Base-by-base conservation (phyloP, 2,329 filamentous ascomycete genomes). In the Pseudogymnoascus destructans region DNA sequence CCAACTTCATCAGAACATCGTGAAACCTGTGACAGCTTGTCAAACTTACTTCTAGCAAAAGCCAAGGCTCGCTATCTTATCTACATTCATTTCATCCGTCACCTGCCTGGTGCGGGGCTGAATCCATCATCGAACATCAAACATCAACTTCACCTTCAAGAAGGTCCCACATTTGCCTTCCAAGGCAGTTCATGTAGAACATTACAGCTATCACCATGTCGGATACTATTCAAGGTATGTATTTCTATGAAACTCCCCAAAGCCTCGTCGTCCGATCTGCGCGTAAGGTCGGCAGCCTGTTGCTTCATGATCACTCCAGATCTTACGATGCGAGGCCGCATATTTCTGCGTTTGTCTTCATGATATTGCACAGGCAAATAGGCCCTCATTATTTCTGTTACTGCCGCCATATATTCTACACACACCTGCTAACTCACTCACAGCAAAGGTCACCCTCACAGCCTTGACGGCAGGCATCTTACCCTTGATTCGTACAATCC, bases 381-480 rank as follows among this genome's bases (percentile, higher is more conserved):
- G 9, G 7, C 25, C 25, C 17, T 9, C n/a, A 8, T 30, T n/a
- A 11, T 17, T 49, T 3, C 23, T 17, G 8, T 49, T 49, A 30
- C n/a, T 49, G 8, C n/a, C 3, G 1, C n/a, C 8, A 52, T 9
- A 17, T 17, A 27, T n/a, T 52, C 0, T 30, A 17, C 23, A 38
- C 17, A 10, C 33, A 46, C 4, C 42, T 32, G 15, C 46, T 52
- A 52, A 52, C 25, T 19, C 15, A 52, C 46, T 30, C 25, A 13
- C 25, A 59, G 55, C 32, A 33, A 42, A 40, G 32, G 25, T 60
- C 30, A 58, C 40, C 27, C 57, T 58, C 36, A 52, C 55, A 8
- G 36, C 56, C 36, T 46, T 54, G 27, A 58, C 56, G 35, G 25
- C 23, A 19, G 56, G 56, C 40, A 58, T 60, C 17, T 27, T 58